Evolutionary conservation across 1,284 basidiomycete genomes (phyloP).

Genomic region (Gymnopus androsaceus): DNA sequence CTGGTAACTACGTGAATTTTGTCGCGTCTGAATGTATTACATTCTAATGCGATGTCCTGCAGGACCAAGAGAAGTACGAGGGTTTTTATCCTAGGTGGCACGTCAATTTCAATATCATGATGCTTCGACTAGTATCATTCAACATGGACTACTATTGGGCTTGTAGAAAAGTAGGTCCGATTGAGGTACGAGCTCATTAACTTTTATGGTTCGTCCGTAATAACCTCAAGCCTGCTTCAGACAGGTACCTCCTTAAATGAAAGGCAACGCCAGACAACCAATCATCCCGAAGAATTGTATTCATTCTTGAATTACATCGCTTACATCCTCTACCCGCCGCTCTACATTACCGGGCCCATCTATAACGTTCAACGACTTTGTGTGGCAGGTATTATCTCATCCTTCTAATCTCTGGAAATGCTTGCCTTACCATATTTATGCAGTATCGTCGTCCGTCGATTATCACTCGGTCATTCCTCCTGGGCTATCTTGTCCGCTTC

Average conservation of each 20-base stretch:
- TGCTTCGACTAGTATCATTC: slow-evolving; percentile 92
- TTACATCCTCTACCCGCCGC: slow-evolving; percentile 87
- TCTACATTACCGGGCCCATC: slow-evolving; percentile 98
- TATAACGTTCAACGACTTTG: slow-evolving; percentile 94
- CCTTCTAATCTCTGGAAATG: no score
- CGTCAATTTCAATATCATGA: slow-evolving; percentile 94
- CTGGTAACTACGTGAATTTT: slow-evolving; percentile 34
- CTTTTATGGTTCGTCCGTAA: slow-evolving; percentile 38
- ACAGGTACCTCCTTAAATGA: slow-evolving; percentile 42
- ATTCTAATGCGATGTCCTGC: not conserved
- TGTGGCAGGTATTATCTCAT: slow-evolving; percentile 76
- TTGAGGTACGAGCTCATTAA: no score
- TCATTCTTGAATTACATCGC: slow-evolving; percentile 43
- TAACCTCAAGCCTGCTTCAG: slow-evolving; percentile 21
- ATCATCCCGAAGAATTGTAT: slow-evolving; percentile 64
- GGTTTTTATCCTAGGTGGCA: slow-evolving; percentile 90
- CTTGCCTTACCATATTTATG: no score
- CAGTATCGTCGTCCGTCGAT: slow-evolving; percentile 57
- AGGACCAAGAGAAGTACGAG: slow-evolving; percentile 63
- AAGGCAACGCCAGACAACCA: slow-evolving; percentile 53
- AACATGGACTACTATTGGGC: slow-evolving; percentile 93
- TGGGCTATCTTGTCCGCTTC: slow-evolving; percentile 76
- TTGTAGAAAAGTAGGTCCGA: slow-evolving; percentile 37
- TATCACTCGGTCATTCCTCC: slow-evolving; percentile 37
- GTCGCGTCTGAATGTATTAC: not conserved